A percentile compares a stretch with the other conserved stretches of the same genome.
These are phyloP conservation scores for Lepidium sativum DNA, from an alignment of 345 rosid genomes.

Conservation along the genomic window DNA sequence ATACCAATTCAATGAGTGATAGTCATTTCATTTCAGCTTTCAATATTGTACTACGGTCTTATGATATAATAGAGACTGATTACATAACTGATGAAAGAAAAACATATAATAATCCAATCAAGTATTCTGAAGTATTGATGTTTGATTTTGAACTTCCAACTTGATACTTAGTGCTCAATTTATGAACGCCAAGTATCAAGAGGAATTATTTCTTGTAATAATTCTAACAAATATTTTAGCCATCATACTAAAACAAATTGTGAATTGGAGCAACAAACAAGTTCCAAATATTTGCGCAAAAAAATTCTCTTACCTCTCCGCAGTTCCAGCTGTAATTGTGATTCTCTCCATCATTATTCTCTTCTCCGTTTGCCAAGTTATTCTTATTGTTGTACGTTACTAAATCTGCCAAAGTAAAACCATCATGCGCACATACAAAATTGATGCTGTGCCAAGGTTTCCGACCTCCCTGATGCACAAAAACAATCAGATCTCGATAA, in stretches of 20 bases:
- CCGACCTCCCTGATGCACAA: slow-evolving; percentile 73
- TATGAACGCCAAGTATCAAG: not conserved
- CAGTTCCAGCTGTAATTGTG: slow-evolving; percentile 98
- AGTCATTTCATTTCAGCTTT: not conserved
- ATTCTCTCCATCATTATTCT: slow-evolving; percentile 86
- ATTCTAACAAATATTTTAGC: not conserved
- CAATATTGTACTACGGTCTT: not conserved
- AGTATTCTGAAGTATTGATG: not conserved
- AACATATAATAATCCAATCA: not conserved
- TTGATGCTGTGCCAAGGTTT: slow-evolving; percentile 96
- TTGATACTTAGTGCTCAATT: not conserved
- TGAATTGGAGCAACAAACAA: not conserved
- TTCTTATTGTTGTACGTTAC: slow-evolving; percentile 82
- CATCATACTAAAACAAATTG: not conserved
- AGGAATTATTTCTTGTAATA: not conserved
- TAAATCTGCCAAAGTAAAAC: slow-evolving; percentile 81
- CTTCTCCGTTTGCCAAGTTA: slow-evolving; percentile 92
- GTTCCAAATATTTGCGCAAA: not conserved
- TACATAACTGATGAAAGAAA: not conserved
- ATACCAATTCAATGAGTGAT: slow-evolving; percentile 1
- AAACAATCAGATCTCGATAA: slow-evolving; percentile 8
- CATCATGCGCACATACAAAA: slow-evolving; percentile 92
- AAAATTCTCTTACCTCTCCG: slow-evolving; percentile 53
- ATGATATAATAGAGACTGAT: not conserved
- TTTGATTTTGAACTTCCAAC: not conserved